These are phyloP conservation scores for Pythium sukuiense DNA, from an alignment of 352 stramenopile species.

Conservation along the genomic window DNA sequence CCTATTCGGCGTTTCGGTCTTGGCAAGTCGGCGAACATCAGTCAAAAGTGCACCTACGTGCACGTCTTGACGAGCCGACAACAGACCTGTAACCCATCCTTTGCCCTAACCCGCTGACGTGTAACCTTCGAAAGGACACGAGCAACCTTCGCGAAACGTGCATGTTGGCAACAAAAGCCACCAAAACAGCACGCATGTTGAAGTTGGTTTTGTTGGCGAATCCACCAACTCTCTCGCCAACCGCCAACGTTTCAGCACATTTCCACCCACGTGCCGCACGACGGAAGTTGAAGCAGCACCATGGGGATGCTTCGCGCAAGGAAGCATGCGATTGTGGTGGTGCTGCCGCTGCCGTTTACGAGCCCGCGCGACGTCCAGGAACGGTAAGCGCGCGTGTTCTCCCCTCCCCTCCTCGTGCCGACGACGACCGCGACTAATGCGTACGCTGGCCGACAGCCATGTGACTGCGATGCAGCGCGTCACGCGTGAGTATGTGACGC, in stretches of 20 bases:
- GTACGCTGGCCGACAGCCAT: neutral
- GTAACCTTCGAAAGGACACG: slow-evolving; percentile 3
- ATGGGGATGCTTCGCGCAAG: slow-evolving; percentile 12
- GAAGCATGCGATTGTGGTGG: slow-evolving; percentile 31
- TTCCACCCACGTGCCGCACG: slow-evolving; percentile 1
- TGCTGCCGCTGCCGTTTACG: slow-evolving; percentile 14
- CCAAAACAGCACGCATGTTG: slow-evolving; percentile 22
- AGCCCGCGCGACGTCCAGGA: slow-evolving; percentile 3
- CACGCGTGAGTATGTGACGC: slow-evolving; percentile 21
- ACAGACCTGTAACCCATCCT: neutral
- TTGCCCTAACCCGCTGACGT: neutral
- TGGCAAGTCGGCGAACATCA: neutral
- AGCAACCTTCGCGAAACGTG: slow-evolving; percentile 29
- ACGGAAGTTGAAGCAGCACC: slow-evolving; percentile 8
- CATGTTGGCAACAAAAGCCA: neutral
- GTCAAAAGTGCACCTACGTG: neutral
- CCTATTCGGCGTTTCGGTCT: neutral
- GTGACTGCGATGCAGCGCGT: slow-evolving; percentile 19
- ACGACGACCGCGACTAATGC: neutral
- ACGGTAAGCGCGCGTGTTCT: neutral
- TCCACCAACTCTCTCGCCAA: neutral
- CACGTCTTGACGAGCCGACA: slow-evolving; percentile 15
- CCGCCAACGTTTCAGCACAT: slow-evolving; percentile 1
- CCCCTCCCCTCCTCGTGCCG: neutral
- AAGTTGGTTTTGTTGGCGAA: slow-evolving; percentile 23